These are phyloP conservation scores for Podila epicladia DNA, from an alignment of 192 early-diverging fungal species.

Conservation along the genomic window DNA sequence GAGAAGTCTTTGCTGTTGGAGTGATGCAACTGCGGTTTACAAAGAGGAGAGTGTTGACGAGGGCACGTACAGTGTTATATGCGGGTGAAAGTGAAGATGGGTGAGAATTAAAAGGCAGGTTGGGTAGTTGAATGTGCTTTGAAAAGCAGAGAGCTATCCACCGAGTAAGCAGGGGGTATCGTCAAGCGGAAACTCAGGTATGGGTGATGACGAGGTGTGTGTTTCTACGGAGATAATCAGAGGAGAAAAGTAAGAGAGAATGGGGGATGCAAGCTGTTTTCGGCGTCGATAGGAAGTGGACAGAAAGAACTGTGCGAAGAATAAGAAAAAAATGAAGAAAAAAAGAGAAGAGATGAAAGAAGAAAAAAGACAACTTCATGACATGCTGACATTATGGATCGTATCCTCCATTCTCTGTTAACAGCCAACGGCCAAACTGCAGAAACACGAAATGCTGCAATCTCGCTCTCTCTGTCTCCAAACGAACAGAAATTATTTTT, in stretches of 20 bases:
- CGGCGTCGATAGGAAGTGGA: not conserved
- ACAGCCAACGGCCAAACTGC: not conserved
- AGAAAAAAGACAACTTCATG: constrained; percentile 19
- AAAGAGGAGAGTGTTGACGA: too few species aligned
- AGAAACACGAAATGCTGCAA: constrained; percentile 6
- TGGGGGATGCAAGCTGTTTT: not conserved
- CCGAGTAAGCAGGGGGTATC: too few species aligned
- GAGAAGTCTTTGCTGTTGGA: not conserved
- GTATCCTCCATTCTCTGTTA: not conserved
- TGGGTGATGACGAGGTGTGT: too few species aligned
- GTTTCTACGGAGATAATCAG: too few species aligned
- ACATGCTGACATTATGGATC: not conserved
- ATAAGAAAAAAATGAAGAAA: not conserved
- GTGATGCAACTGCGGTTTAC: not conserved
- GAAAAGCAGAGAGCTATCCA: too few species aligned
- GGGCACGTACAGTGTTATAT: too few species aligned
- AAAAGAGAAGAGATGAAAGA: not conserved
- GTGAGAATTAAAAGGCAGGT: too few species aligned
- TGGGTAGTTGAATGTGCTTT: too few species aligned
- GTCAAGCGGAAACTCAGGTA: too few species aligned
- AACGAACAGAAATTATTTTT: too few species aligned
- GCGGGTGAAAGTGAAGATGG: too few species aligned
- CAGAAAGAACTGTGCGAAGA: constrained; percentile 5
- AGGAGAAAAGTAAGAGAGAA: not conserved
- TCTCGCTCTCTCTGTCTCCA: too few species aligned